phyloP scores from a whole-genome alignment of 2,329 filamentous ascomycete genomes.

The Chaetomiaceae sp. region DNA sequence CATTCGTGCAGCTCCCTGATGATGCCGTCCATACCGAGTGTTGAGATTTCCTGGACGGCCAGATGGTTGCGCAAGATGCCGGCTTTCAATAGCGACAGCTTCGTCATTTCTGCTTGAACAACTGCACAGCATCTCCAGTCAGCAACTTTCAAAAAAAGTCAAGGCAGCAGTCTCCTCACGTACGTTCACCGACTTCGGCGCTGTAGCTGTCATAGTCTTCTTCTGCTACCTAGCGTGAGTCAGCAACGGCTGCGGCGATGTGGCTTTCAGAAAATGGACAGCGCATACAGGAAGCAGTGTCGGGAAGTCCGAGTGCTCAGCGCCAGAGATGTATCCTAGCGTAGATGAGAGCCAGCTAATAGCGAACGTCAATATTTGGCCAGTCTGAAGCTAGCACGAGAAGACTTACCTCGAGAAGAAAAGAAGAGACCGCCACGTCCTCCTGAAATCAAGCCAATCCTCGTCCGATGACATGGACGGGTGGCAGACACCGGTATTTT shows the following conservation, averaged over 20 bases:
- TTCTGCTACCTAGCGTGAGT: conserved; percentile 18
- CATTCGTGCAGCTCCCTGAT: conserved; percentile 27
- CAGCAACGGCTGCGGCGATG: no score
- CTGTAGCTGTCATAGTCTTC: conserved; percentile 22
- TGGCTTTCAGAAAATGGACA: no score
- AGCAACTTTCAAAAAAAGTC: no score
- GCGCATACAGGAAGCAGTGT: conserved; percentile 19
- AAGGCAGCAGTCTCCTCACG: no score
- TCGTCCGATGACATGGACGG: conserved; percentile 4
- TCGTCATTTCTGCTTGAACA: conserved; percentile 27
- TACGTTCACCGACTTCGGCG: conserved; percentile 23
- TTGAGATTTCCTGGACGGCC: conserved; percentile 25
- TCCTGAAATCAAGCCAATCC: conserved; percentile 23
- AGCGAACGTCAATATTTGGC: background rate
- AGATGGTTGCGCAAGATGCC: conserved; percentile 28
- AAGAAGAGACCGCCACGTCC: conserved; percentile 27
- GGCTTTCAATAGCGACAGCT: conserved; percentile 27
- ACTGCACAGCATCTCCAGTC: no score
- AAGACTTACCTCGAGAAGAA: conserved; percentile 27
- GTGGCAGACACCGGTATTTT: conserved; percentile 15
- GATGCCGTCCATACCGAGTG: conserved; percentile 25
- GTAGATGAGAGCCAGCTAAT: conserved; percentile 29
- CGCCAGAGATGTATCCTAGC: conserved; percentile 27
- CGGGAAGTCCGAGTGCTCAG: conserved; percentile 20
- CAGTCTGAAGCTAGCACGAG: background rate